Percentiles rank a stretch among this genome's conserved stretches.
These are phyloP conservation scores for Priceomyces fermenticarens DNA, from an alignment of 805 yeast species.

Conservation along the genomic window DNA sequence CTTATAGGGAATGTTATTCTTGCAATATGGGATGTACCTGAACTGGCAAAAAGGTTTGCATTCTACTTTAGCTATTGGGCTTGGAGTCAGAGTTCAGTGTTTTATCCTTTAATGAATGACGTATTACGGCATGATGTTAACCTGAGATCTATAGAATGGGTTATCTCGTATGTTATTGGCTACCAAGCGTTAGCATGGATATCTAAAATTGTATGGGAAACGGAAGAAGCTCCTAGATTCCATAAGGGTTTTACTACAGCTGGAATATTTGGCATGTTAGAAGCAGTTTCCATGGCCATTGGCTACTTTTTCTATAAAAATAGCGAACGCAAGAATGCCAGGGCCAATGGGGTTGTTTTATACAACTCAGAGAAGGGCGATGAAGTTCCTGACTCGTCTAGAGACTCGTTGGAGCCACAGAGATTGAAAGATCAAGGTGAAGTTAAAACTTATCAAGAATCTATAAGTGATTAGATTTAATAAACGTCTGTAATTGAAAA, in stretches of 20 bases:
- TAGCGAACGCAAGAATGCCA: constrained; percentile 23
- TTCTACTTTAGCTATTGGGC: constrained; percentile 58
- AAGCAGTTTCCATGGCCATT: constrained; percentile 48
- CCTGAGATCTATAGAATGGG: constrained; percentile 54
- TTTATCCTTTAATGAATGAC: constrained; percentile 58
- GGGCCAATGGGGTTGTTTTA: constrained; percentile 25
- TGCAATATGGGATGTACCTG: constrained; percentile 58
- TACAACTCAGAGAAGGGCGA: constrained; percentile 9
- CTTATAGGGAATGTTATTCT: constrained; percentile 51
- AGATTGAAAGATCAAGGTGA: no score
- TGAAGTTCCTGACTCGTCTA: no score
- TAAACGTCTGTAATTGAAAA: no score
- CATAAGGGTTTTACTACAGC: constrained; percentile 52
- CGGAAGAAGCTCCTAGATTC: constrained; percentile 56
- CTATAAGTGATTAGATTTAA: no score
- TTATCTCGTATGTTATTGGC: constrained; percentile 51
- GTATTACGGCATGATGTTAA: constrained; percentile 57
- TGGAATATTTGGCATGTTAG: constrained; percentile 42
- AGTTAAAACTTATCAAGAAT: no score
- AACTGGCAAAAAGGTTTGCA: constrained; percentile 63
- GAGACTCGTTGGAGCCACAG: no score
- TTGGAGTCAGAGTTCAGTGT: constrained; percentile 61
- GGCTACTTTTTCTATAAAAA: constrained; percentile 42
- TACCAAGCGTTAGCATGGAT: constrained; percentile 55
- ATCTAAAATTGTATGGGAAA: constrained; percentile 51